Evolutionary conservation across 495 filamentous ascomycete genomes (phyloP), one percentile per base, ranked within the genome.

Genomic region (Tuber magnatum): DNA sequence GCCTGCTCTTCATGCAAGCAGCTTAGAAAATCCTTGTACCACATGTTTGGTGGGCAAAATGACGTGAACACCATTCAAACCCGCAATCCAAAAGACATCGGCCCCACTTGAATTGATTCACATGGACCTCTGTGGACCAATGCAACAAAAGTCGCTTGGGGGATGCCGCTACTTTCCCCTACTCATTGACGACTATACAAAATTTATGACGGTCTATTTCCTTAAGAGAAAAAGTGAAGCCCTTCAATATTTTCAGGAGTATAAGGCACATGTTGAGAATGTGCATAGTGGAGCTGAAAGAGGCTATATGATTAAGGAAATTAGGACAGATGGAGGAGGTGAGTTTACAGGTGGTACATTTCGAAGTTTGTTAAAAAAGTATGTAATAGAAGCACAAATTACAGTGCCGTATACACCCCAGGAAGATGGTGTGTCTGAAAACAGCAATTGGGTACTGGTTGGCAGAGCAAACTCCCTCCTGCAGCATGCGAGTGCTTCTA

Each of bases 231-330:
- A 56, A 3, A 28, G 0, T n/a, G 24, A n/a, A 8, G 7, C 24
- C 0, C 1, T 1, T 0, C 0, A 2, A 1, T n/a, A 28, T 28
- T 56, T 56, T 16, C 22, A n/a, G 3, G 24, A n/a, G 1, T 56
- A n/a, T 1, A 56, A 56, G 9, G 7, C 24, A 2, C 0, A 0
- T 6, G 48, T 56, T 0, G 48, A 56, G 8, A 56, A 56, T 0
- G 0, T 48, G 1, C 6, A n/a, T 7, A 10, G 24, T 10, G 24
- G 16, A 0, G 12, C 20, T 22, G 44, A 4, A 3, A 48, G 7
- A 22, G 44, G 6, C 1, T 3, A 48, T 20, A 0, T 14, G 18
- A 48, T 48, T 24, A 48, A 48, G 20, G 18, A 1, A 6, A 22
- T 48, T 4, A 22, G 18, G 18, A 48, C 44, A 3, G 5, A 48